A percentile compares a stretch with the other conserved stretches of the same genome.
Conservation (phyloP, 2,329 filamentous ascomycete genomes). For the Exophiala oligosperma region DNA sequence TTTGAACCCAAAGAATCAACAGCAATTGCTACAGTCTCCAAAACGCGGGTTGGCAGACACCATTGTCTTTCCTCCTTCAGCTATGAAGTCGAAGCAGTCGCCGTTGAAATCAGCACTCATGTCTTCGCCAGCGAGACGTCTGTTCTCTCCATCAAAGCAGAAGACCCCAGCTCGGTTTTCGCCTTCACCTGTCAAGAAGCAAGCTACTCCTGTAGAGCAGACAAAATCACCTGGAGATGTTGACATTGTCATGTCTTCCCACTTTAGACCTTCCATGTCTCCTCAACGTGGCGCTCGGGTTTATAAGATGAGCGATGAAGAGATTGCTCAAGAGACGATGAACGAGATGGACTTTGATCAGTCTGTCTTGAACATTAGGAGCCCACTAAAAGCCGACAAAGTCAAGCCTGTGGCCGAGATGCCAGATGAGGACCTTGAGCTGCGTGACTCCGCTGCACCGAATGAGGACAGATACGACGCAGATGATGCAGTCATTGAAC, state of each 20-base stretch:
- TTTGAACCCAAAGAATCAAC: conserved; percentile 26
- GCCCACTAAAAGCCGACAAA: conserved; percentile 24
- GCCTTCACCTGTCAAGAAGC: conserved; percentile 13
- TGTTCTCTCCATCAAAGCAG: conserved; percentile 41
- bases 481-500: not conserved
- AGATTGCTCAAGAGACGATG: conserved; percentile 17
- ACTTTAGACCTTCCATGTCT: conserved; percentile 28
- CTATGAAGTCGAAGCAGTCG: conserved; percentile 35
- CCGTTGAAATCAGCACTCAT: conserved; percentile 42
- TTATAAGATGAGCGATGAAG: conserved; percentile 26
- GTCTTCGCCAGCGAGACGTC: conserved; percentile 46
- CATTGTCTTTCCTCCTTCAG: conserved; percentile 37
- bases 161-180: conserved; percentile 22
- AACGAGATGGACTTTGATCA: conserved; percentile 29
- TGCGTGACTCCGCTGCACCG: not conserved
- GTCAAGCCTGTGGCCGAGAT: conserved; percentile 24
- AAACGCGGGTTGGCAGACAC: conserved; percentile 41
- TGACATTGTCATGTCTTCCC: conserved; percentile 27
- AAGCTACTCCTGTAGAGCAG: not conserved
- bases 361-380: conserved; percentile 27
- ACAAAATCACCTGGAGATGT: conserved; percentile 12
- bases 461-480: not conserved
- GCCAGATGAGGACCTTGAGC: not conserved
- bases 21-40: conserved; percentile 46
- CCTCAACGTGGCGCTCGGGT: conserved; percentile 23